Evolutionary conservation across 129 eudicot genomes (phyloP).

Genomic region (Artemisia tridentata): DNA sequence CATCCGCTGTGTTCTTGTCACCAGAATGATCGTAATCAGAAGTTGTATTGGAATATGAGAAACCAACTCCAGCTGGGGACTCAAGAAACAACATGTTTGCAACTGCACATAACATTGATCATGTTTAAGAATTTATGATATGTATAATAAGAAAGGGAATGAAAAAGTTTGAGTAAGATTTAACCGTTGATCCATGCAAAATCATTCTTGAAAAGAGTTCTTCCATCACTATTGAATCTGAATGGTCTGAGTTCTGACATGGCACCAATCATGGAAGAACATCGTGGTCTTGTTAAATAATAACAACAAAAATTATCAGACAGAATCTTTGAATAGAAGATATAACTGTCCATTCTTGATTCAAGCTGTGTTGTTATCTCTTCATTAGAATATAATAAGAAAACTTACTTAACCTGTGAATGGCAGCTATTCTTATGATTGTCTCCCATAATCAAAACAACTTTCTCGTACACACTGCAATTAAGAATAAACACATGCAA

Average conservation of each 20-base stretch:
- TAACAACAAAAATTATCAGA: background rate
- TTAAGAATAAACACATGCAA: no score
- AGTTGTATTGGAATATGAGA: no score
- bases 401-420: no score
- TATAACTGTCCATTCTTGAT: background rate
- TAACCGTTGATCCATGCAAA: conserved; percentile 53
- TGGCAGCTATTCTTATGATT: no score
- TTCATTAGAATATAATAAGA: no score
- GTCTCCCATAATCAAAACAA: no score
- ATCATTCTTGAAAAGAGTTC: conserved; percentile 32
- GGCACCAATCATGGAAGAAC: conserved; percentile 44
- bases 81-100: conserved; percentile 56
- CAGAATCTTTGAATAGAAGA: background rate
- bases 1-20: no score
- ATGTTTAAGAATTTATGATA: background rate
- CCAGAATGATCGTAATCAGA: no score
- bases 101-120: conserved; percentile 24
- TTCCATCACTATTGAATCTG: conserved; percentile 43
- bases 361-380: background rate
- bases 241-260: conserved; percentile 50
- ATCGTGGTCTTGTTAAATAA: conserved; percentile 32
- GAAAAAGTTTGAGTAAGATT: background rate
- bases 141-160: background rate
- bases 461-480: no score
- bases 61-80: no score